Percentiles rank a stretch among this genome's conserved stretches.
Conservation (phyloP, 495 filamentous ascomycete species). For the Acidiella bohemica region DNA sequence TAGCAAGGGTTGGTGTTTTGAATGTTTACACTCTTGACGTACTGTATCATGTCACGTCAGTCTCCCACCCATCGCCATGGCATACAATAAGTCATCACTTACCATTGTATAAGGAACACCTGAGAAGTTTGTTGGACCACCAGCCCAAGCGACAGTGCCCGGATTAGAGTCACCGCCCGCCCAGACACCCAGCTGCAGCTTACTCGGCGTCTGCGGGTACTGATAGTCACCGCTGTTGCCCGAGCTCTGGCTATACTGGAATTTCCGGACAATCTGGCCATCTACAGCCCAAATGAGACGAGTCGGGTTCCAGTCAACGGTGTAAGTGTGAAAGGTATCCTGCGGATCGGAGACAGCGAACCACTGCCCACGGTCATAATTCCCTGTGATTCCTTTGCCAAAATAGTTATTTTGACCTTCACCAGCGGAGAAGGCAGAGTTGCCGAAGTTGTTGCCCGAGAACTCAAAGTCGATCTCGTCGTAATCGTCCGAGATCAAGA, state of each 20-base stretch:
- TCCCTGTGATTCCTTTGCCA: slow-evolving; percentile 82
- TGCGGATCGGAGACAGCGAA: slow-evolving; percentile 5
- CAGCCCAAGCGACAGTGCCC: slow-evolving; percentile 59
- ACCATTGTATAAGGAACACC: too few relatives aligned
- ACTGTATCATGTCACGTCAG: too few relatives aligned
- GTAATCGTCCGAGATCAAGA: slow-evolving; percentile 69
- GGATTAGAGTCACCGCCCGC: slow-evolving; percentile 56
- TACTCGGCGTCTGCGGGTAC: slow-evolving; percentile 80
- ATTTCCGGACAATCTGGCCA: slow-evolving; percentile 47
- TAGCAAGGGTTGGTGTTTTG: too few relatives aligned
- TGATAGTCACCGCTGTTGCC: too few relatives aligned
- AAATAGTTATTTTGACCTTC: too few relatives aligned
- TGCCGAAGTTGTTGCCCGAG: slow-evolving; percentile 21
- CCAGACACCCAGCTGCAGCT: slow-evolving; percentile 72
- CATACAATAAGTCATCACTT: too few relatives aligned
- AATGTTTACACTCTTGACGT: too few relatives aligned
- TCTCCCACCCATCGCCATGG: too few relatives aligned
- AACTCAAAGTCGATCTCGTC: slow-evolving; percentile 73
- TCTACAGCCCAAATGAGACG: slow-evolving; percentile 64
- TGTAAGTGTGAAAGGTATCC: slow-evolving; percentile 61
- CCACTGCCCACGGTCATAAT: too few relatives aligned
- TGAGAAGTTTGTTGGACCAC: too few relatives aligned
- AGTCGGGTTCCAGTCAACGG: slow-evolving; percentile 61
- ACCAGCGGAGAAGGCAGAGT: too few relatives aligned
- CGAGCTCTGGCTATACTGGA: slow-evolving; percentile 50